A percentile compares a stretch with the other conserved stretches of the same genome.
Conservation (phyloP, 1,139 yeast species). For the Kodamaea plutei region DNA sequence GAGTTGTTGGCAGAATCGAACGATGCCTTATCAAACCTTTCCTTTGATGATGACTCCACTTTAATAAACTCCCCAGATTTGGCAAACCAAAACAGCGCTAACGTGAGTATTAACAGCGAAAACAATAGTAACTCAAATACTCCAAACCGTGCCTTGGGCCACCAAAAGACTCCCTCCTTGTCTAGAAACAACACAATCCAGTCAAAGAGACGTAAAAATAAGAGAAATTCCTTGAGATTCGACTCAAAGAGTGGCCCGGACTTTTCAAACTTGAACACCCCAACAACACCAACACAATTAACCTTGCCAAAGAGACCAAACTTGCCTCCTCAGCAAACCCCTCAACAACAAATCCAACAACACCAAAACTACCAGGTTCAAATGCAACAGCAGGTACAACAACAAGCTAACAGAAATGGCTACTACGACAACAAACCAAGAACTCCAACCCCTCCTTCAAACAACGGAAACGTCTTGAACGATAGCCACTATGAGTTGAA, state of each 20-base stretch:
- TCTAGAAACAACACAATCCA: slow-evolving; percentile 26
- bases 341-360: slow-evolving; percentile 2
- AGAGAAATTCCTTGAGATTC: slow-evolving; percentile 29
- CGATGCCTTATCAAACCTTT: slow-evolving; percentile 28
- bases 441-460: slow-evolving; percentile 28
- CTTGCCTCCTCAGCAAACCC: slow-evolving; percentile 8
- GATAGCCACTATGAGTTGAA: slow-evolving; percentile 12
- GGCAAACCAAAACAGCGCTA: slow-evolving; percentile 1
- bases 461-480: slow-evolving; percentile 7
- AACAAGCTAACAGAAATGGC: slow-evolving; percentile 10
- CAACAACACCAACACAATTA: slow-evolving; percentile 20
- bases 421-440: slow-evolving; percentile 17
- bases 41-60: slow-evolving; percentile 38
- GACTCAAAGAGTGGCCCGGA: slow-evolving; percentile 24
- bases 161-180: slow-evolving; percentile 12
- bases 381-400: slow-evolving; percentile 6
- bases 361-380: slow-evolving; percentile 6
- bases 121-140: slow-evolving; percentile 9
- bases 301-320: slow-evolving; percentile 21
- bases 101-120: slow-evolving; percentile 8
- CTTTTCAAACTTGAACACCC: slow-evolving; percentile 16
- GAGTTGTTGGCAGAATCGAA: slow-evolving; percentile 32
- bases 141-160: slow-evolving; percentile 10
- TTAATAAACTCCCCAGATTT: slow-evolving; percentile 26
- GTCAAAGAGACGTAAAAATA: slow-evolving; percentile 27